Base-by-base conservation (phyloP, 345 rosid species). In the Citrus hindsii region DNA sequence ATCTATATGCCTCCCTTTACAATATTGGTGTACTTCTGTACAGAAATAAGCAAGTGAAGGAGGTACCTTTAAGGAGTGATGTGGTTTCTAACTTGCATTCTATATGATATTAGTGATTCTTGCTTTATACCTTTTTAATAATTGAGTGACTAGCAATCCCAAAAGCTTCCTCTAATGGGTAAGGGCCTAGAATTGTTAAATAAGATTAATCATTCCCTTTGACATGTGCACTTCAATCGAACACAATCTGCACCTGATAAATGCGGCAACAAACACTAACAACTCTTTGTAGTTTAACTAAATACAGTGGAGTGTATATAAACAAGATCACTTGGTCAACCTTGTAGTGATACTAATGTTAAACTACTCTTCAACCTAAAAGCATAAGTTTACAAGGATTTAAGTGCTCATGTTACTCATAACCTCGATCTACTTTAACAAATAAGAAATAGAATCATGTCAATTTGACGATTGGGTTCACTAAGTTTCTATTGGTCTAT, bases 21-120 rank as follows among this genome's bases (percentile, higher is more conserved):
- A 90, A 89, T 73, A 79, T 89, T 68, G 97, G 97, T 63, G 77
- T 91, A 28, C 79, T 82, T 81, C 82, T 93, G 80, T 88, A 91
- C 88, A 90, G 90, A 84, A 87, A 85, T 67, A 88, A 92, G 77
- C 89, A 82, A 82, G 42, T 86, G 74, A 80, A 85, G 77, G 93
- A 95, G 99, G 99, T 95, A 87, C 60, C 37, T 79, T 55, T 38
- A 6, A 51, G 48, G 67, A 61, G 53, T 25, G 53, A 67, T 55
- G 2, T 76, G 77, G n/a, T 40, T 77, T 76, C 42, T 9, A 63
- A 73, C 55, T 16, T 62, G 60, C 14, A 18, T 82, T 74, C 53
- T 42, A 14, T 62, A 30, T 73, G 38, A 30, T 69, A 37, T 28
- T 40, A 58, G 25, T 48, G 55, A 13, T 51, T 51, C 21, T 10